phyloP scores from a whole-genome alignment of 306 rosid genomes.

The Astragalus membranaceus region DNA sequence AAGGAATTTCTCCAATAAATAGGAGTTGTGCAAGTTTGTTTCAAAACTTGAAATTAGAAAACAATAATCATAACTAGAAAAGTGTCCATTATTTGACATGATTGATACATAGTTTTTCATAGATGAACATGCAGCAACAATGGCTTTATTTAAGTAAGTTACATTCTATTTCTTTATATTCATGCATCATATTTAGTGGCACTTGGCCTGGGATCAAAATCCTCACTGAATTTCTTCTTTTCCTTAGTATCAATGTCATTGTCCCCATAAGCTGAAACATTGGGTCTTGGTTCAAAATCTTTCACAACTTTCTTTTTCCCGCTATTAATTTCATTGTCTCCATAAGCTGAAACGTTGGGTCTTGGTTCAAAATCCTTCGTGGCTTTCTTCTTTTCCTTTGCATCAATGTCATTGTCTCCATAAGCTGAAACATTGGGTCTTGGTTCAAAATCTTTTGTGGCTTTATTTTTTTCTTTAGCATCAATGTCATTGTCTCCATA shows the following conservation, averaged over 20 bases:
- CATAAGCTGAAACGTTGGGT: slow-evolving; percentile 6
- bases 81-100: no score
- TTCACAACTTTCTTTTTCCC: no score
- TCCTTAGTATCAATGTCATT: background rate
- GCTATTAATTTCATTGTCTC: no score
- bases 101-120: no score
- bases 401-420: background rate
- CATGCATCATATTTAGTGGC: background rate
- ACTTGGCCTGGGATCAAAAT: background rate
- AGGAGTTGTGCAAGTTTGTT: no score
- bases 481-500: background rate
- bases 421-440: slow-evolving; percentile 14
- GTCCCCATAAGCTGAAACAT: no score
- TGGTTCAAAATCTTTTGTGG: background rate
- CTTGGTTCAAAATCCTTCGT: slow-evolving; percentile 8
- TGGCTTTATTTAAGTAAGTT: background rate
- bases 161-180: background rate
- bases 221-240: background rate
- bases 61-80: no score
- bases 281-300: no score
- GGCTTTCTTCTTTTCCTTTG: background rate
- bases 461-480: background rate
- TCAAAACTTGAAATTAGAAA: no score
- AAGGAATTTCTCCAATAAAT: no score
- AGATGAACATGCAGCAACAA: background rate